Percentiles rank a stretch among this genome's conserved stretches.
Evolutionary conservation across 116 monocot species (phyloP).

Genomic region (Posidonia oceanica): DNA sequence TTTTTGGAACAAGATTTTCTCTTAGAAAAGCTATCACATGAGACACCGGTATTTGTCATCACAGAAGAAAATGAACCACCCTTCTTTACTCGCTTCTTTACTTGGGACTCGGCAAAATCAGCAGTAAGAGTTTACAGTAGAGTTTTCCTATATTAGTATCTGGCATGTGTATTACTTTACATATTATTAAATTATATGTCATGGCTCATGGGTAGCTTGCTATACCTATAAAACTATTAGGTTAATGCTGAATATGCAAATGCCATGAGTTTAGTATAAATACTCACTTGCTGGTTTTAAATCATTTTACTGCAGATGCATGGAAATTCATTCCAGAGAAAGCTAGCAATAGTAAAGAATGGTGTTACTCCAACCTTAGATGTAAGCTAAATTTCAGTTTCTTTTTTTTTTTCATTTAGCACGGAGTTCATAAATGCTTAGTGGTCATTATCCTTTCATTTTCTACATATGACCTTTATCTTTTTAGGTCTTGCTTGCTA

Average conservation of each 20-base stretch:
- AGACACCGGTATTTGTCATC: slow-evolving; percentile 61
- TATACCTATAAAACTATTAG: too few species aligned
- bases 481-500: too few species aligned
- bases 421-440: too few species aligned
- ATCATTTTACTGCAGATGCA: slow-evolving; percentile 54
- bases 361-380: slow-evolving; percentile 44
- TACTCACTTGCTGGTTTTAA: not conserved
- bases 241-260: too few species aligned
- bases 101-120: slow-evolving; percentile 83
- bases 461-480: too few species aligned
- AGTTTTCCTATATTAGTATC: not conserved
- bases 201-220: too few species aligned
- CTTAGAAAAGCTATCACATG: slow-evolving; percentile 52
- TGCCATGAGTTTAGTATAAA: not conserved
- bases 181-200: too few species aligned
- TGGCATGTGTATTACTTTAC: not conserved
- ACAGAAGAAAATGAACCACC: slow-evolving; percentile 84
- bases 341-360: slow-evolving; percentile 66
- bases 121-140: slow-evolving; percentile 31
- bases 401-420: slow-evolving; percentile 3
- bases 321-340: slow-evolving; percentile 92
- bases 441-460: too few species aligned
- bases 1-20: slow-evolving; percentile 76
- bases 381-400: slow-evolving; percentile 36
- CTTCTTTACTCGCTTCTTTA: slow-evolving; percentile 93